phyloP scores from a whole-genome alignment of 2,329 filamentous ascomycete species.

The Cladophialophora immunda region DNA sequence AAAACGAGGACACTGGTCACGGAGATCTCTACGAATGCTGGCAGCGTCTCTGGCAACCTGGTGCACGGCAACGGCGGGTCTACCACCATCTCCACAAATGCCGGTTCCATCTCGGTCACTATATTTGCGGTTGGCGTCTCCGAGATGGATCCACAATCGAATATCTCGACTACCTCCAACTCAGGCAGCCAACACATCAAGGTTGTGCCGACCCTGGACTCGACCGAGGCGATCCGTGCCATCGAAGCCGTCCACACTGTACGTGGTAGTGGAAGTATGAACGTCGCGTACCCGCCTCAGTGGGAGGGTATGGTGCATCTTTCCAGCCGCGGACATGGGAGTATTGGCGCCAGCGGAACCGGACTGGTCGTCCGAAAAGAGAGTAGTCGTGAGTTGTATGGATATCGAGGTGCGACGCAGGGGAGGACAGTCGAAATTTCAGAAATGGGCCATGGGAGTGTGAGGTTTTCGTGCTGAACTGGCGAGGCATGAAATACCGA shows the following conservation, averaged over 20 bases:
- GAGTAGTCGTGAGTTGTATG: constrained; percentile 33
- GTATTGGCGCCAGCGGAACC: constrained; percentile 38
- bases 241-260: constrained; percentile 38
- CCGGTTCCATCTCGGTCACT: constrained; percentile 59
- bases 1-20: constrained; percentile 36
- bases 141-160: constrained; percentile 27
- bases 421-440: constrained; percentile 32
- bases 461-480: constrained; percentile 32
- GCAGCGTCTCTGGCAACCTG: constrained; percentile 51
- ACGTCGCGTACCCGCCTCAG: constrained; percentile 43
- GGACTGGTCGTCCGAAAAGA: constrained; percentile 38
- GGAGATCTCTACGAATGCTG: constrained; percentile 43
- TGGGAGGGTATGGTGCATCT: constrained; percentile 46
- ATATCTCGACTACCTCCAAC: constrained; percentile 25
- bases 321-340: constrained; percentile 29
- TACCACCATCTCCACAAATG: constrained; percentile 54
- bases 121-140: constrained; percentile 47
- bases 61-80: constrained; percentile 56
- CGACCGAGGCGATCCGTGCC: constrained; percentile 30
- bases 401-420: constrained; percentile 31
- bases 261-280: constrained; percentile 40
- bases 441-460: constrained; percentile 34
- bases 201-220: constrained; percentile 23
- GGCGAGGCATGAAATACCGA: not conserved
- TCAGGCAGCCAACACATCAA: constrained; percentile 31